Conservation (phyloP, 441 rosid genomes). For the Adansonia madagascariensis region DNA sequence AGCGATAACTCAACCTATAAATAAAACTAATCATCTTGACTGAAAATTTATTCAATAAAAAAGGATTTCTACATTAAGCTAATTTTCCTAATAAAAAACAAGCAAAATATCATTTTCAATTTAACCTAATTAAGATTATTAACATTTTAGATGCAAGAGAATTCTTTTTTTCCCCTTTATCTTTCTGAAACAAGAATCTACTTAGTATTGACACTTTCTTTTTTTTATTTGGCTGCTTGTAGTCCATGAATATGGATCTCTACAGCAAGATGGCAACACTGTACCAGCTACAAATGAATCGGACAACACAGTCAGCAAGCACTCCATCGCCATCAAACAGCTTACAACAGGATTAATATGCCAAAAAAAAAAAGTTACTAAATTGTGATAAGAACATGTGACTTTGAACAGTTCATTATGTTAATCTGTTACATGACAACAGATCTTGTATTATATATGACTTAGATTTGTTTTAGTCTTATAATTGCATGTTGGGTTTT, state of each 20-base stretch:
- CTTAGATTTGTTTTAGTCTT: not conserved
- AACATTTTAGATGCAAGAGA: too few species aligned
- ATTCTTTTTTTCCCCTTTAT: too few species aligned
- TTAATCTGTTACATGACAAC: too few species aligned
- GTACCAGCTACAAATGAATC: conserved; percentile 55
- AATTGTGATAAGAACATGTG: not conserved
- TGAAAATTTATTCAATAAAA: too few species aligned
- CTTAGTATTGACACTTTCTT: not conserved
- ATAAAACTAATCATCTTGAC: too few species aligned
- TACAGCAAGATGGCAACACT: conserved; percentile 67
- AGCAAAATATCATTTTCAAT: too few species aligned
- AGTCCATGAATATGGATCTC: conserved; percentile 71
- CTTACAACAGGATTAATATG: conserved; percentile 35
- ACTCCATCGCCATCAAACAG: conserved; percentile 38
- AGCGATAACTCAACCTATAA: too few species aligned
- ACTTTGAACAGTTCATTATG: not conserved
- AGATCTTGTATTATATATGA: not conserved
- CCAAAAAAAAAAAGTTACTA: not conserved
- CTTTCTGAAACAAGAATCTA: not conserved
- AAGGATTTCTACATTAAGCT: too few species aligned
- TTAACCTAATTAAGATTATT: too few species aligned
- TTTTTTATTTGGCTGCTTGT: conserved; percentile 10
- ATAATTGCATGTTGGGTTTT: not conserved
- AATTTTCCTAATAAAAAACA: too few species aligned
- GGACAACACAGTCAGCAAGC: conserved; percentile 38